Conservation (phyloP, 768 basidiomycete genomes). For the Tylopilus felleus region DNA sequence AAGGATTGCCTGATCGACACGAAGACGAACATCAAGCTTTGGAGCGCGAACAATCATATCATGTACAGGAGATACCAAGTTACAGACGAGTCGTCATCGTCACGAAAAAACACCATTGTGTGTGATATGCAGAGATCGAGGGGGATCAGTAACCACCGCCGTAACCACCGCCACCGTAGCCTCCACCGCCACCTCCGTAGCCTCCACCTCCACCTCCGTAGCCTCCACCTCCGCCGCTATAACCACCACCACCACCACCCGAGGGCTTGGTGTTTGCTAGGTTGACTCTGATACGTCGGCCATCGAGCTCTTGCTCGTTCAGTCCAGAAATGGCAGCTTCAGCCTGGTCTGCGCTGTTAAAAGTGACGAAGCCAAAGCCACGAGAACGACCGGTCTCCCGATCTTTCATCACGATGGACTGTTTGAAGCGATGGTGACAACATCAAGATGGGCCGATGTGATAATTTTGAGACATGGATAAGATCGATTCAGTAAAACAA, state of each 20-base stretch:
- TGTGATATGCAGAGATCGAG: conserved; percentile 1
- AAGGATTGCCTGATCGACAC: too few relatives aligned
- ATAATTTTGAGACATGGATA: conserved; percentile 20
- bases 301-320: conserved; percentile 54
- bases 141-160: conserved; percentile 11
- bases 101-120: not conserved
- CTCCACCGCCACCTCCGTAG: not conserved
- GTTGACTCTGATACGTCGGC: conserved; percentile 54
- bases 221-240: conserved; percentile 12
- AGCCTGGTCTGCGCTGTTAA: conserved; percentile 33
- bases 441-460: conserved; percentile 4
- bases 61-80: not conserved
- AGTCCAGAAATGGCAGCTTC: conserved; percentile 42
- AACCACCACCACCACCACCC: conserved; percentile 27
- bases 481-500: conserved; percentile 27
- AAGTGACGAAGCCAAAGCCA: conserved; percentile 56
- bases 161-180: not conserved
- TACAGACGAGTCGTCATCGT: conserved; percentile 12
- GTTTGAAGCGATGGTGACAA: conserved; percentile 7
- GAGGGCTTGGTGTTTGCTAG: conserved; percentile 29
- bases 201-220: conserved; percentile 4
- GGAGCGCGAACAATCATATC: not conserved
- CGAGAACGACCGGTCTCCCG: conserved; percentile 56
- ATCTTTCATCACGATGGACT: conserved; percentile 42
- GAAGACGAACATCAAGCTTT: too few relatives aligned